Evolutionary conservation across 2,329 filamentous ascomycete species (phyloP).

Genomic region (Aurifilum marmelostoma): DNA sequence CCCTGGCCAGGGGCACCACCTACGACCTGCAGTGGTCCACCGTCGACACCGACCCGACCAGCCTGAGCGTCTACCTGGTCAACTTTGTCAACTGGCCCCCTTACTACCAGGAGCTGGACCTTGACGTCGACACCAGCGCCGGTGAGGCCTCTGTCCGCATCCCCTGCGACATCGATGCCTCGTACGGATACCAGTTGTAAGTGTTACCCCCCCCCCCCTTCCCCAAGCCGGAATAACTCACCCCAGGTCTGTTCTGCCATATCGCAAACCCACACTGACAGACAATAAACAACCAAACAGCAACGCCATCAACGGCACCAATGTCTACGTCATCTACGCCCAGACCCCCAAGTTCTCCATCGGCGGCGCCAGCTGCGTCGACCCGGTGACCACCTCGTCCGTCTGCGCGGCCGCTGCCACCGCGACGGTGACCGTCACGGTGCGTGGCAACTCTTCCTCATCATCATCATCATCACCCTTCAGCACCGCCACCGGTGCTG

Average conservation of each 20-base stretch:
- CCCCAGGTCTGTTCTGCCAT: too few relatives aligned
- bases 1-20: slow-evolving; percentile 41
- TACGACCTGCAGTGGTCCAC: slow-evolving; percentile 42
- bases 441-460: slow-evolving; percentile 28
- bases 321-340: slow-evolving; percentile 48
- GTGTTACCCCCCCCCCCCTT: too few relatives aligned
- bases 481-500: slow-evolving; percentile 8
- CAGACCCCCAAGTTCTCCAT: slow-evolving; percentile 46
- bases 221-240: too few relatives aligned
- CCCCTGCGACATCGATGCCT: slow-evolving; percentile 42
- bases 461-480: background rate
- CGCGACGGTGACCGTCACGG: slow-evolving; percentile 32
- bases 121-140: slow-evolving; percentile 39
- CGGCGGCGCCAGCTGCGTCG: slow-evolving; percentile 37
- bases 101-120: slow-evolving; percentile 42
- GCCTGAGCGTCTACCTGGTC: slow-evolving; percentile 47
- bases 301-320: slow-evolving; percentile 50
- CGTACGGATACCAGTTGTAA: slow-evolving; percentile 46
- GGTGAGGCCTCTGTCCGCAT: slow-evolving; percentile 41
- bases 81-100: slow-evolving; percentile 51
- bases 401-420: slow-evolving; percentile 35
- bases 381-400: slow-evolving; percentile 29
- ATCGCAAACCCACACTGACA: background rate
- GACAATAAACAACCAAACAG: slow-evolving; percentile 27
- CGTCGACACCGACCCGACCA: slow-evolving; percentile 45